Percentiles rank a stretch among this genome's conserved stretches.
Evolutionary conservation across 345 rosid species (phyloP).

Genomic region (Rhodamnia rubescens): DNA sequence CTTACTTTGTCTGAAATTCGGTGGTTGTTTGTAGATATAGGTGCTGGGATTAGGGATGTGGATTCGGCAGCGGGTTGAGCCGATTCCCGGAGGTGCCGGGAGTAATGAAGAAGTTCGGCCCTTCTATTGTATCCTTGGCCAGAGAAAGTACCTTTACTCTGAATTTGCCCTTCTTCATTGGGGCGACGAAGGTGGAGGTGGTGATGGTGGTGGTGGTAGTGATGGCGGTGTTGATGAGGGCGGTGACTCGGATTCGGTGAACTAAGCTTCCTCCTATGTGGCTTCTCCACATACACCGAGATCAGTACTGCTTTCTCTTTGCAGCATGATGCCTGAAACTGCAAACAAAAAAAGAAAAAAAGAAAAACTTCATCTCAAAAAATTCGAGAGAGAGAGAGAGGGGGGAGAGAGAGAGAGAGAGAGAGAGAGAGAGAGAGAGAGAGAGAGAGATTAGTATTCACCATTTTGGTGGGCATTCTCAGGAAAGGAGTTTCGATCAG

Average conservation of each 20-base stretch:
- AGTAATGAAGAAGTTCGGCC: constrained; percentile 40
- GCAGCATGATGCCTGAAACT: constrained; percentile 24
- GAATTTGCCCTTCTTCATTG: neutral
- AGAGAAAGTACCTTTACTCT: neutral
- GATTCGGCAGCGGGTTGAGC: constrained; percentile 8
- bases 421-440: neutral
- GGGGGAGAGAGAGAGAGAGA: neutral
- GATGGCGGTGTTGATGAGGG: neutral
- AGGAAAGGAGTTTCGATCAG: neutral
- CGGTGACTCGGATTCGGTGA: neutral
- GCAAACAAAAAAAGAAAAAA: neutral
- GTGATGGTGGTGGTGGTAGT: neutral
- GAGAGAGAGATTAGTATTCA: neutral
- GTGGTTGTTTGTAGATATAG: constrained; percentile 6
- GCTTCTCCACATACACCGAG: constrained; percentile 32
- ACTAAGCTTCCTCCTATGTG: neutral
- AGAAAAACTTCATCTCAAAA: neutral
- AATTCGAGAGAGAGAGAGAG: neutral
- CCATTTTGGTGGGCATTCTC: neutral
- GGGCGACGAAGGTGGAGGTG: constrained; percentile 1
- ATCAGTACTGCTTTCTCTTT: constrained; percentile 21
- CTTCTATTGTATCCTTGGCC: constrained; percentile 25
- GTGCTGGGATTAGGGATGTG: constrained; percentile 4
- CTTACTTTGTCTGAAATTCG: neutral
- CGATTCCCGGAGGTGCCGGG: constrained; percentile 19